Base-by-base conservation (phyloP, 2,329 filamentous ascomycete genomes). In the Phaeosphaeriaceae sp. region DNA sequence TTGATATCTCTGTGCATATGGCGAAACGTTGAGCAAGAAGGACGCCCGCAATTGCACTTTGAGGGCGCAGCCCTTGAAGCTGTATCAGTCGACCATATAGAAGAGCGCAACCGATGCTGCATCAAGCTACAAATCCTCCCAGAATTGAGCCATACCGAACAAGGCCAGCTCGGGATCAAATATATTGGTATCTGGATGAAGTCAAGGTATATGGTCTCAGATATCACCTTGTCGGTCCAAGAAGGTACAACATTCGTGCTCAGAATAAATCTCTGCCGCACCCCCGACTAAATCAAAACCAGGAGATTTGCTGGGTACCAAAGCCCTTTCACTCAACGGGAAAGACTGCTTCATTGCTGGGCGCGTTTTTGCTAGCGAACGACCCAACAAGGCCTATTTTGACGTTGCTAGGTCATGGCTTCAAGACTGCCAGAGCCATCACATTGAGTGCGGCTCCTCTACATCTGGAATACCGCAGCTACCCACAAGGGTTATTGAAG, bases 361-460 rank as follows among this genome's bases (percentile, higher is more conserved):
- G 15, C 54, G 48, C 13, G 24, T 51, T 7, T 27, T 56, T 41
- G 31, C 41, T 17, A 51, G 24, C 25, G 31, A 51, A 22, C 21
- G 20, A 41, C 54, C 54, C 2, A 10, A 41, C 19, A 13, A 51
- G 24, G 48, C 48, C 7, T 46, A 58, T 51, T 55, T 58, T 40
- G 48, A 51, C 11, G 48, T 54, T 20, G 49, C 49, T 21, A 20
- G 40, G 46, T 48, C 25, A 20, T 58, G 51, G 56, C 33, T 54
- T 4, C 48, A 56, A 6, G 44, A 24, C 19, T 60, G 54, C 44
- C 48, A 47, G 25, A 20, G 13, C 5, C 42, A 60, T 17, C 53
- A 60, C 19, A 10, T n/a, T 6, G 42, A 56, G 22, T 51, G 41
- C 20, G 41, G 20, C 11, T n/a, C 19, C 25, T 15, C 46, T 4